Evolutionary conservation across 1,284 basidiomycete genomes (phyloP), one percentile per base, ranked within the genome.

Genomic region (Ceratobasidium sp.): DNA sequence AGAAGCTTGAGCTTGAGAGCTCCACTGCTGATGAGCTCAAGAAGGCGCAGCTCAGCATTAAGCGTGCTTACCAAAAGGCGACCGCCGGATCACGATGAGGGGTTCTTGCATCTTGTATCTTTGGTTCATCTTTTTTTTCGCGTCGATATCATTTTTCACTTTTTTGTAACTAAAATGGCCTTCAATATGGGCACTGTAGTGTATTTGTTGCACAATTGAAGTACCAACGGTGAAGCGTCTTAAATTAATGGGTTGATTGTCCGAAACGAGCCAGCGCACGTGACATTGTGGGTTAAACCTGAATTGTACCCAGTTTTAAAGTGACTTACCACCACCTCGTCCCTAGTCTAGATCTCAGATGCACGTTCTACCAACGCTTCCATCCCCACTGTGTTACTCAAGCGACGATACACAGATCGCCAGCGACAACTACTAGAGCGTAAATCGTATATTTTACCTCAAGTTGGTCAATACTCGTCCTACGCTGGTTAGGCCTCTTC

Each of bases 1-100:
- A 98, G 90, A 95, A 95, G 87, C 88, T 98, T 81, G 96, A 98
- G 89, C 93, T 97, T 78, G 96, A 97, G 87, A 94, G 96, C 77
- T 94, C 94, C 75, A 88, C 93, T 65, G 90, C 91, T 76, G 97
- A 98, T 83, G 94, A 98, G 84, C 89, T 98, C 81, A 94, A 93
- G 87, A 97, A 96, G 86, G 92, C 93, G 77, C 94, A 97, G 84
- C 88, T 98, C 78, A 87, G 90, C 80, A 94, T 98, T 85, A 97
- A 96, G 88, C 92, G 97, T 81, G 93, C 96, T 75, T 89, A 98
- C 83, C 96, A 98, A 89, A 98, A 98, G 88, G 96, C 95, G 75
- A 96, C 93, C 75, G 91, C 93, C 79, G 91, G 93, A 78, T 89
- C 94, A 82, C 91, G 93, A 85, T 94, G 67, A 76, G 54, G 36